phyloP scores from a whole-genome alignment of 129 eudicot species.

The sunflower (Helianthus annuus) region DNA sequence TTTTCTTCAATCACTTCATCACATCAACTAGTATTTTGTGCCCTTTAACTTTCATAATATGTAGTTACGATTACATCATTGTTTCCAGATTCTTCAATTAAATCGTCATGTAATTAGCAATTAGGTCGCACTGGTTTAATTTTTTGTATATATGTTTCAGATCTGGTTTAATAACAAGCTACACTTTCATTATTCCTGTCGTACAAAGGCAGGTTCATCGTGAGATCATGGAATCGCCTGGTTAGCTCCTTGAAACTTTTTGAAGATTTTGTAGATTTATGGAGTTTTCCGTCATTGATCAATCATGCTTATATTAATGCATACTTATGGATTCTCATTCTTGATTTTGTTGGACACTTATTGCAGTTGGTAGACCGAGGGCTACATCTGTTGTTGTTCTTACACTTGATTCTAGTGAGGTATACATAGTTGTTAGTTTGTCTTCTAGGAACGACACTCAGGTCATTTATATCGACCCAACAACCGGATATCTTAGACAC shows the following conservation, averaged over 20 bases:
- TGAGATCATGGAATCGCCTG: conserved; percentile 49
- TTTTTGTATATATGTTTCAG: conserved; percentile 17
- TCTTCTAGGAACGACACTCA: conserved; percentile 72
- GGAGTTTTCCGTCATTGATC: not conserved
- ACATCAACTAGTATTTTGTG: not conserved
- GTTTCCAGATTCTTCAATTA: conserved; percentile 1
- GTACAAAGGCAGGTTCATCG: conserved; percentile 9
- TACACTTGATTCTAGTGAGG: conserved; percentile 66
- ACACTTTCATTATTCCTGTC: no score
- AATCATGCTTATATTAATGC: not conserved
- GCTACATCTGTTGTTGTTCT: conserved; percentile 74
- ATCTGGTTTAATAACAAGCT: no score
- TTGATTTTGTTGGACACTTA: conserved; percentile 22
- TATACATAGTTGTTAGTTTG: conserved; percentile 66
- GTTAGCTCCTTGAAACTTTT: conserved; percentile 38
- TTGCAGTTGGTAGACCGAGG: conserved; percentile 51
- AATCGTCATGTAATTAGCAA: not conserved
- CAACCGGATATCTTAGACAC: conserved; percentile 79
- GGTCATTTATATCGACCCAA: conserved; percentile 86
- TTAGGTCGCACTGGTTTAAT: conserved; percentile 12
- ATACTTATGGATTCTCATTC: conserved; percentile 7
- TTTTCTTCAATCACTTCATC: conserved; percentile 15
- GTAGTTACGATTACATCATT: not conserved
- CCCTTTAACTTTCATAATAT: not conserved
- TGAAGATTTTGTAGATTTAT: conserved; percentile 3